Conservation (phyloP, 2,329 filamentous ascomycete genomes). For the Pseudogymnoascus sp. region DNA sequence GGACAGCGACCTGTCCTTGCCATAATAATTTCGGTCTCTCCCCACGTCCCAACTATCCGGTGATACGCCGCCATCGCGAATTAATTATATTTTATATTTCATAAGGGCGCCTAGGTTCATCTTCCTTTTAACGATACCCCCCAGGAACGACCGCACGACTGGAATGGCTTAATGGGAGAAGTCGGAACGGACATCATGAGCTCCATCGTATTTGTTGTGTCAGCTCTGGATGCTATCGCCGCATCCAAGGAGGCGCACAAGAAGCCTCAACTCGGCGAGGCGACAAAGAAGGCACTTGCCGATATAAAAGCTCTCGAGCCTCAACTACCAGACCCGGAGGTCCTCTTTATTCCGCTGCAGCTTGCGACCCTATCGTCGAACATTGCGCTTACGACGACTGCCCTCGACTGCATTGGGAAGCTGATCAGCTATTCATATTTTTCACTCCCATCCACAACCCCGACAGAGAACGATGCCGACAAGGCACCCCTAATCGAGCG, state of each 20-base stretch:
- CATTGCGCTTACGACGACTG: slow-evolving; percentile 76
- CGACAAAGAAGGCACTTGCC: slow-evolving; percentile 70
- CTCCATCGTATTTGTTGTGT: slow-evolving; percentile 93
- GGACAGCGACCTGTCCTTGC: slow-evolving; percentile 6
- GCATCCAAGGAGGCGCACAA: slow-evolving; percentile 84
- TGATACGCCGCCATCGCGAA: slow-evolving; percentile 5
- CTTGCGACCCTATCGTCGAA: slow-evolving; percentile 82
- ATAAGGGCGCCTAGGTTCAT: slow-evolving; percentile 1
- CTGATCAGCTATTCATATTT: slow-evolving; percentile 99
- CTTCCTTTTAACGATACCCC: slow-evolving; percentile 10
- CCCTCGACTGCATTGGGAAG: slow-evolving; percentile 96
- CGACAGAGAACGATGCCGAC: slow-evolving; percentile 30
- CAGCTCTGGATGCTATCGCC: slow-evolving; percentile 84
- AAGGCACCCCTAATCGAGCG: slow-evolving; percentile 81
- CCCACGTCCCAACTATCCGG: background rate
- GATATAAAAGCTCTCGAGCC: slow-evolving; percentile 81
- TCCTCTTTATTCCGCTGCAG: slow-evolving; percentile 84
- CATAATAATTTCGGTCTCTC: background rate
- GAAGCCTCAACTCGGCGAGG: slow-evolving; percentile 74
- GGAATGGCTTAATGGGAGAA: slow-evolving; percentile 32
- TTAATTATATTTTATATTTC: slow-evolving; percentile 1
- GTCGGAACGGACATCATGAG: slow-evolving; percentile 55
- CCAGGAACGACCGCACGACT: slow-evolving; percentile 33
- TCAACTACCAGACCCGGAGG: slow-evolving; percentile 76
- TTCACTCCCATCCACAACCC: slow-evolving; percentile 54